These are phyloP conservation scores for Fistulifera pelliculosa DNA, from an alignment of 108 stramenopile genomes.

Conservation along the genomic window DNA sequence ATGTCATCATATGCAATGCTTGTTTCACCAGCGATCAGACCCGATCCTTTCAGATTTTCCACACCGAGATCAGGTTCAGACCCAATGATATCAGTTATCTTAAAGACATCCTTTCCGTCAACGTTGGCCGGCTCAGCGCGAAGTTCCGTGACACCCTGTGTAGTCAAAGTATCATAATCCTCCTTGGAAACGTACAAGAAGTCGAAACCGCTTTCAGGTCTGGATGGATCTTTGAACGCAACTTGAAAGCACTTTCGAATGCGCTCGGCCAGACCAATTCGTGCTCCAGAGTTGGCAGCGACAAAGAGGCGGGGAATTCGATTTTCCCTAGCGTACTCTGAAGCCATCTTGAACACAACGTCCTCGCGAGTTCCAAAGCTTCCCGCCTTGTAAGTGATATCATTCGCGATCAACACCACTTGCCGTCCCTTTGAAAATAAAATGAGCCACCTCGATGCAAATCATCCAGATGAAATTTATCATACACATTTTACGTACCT, in stretches of 20 bases:
- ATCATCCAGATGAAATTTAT: slow-evolving; percentile 1
- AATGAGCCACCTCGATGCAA: not conserved
- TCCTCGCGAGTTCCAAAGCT: slow-evolving; percentile 99
- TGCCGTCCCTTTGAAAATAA: slow-evolving; percentile 45
- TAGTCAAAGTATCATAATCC: slow-evolving; percentile 70
- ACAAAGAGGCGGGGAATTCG: slow-evolving; percentile 92
- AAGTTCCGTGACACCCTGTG: slow-evolving; percentile 15
- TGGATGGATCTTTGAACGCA: slow-evolving; percentile 87
- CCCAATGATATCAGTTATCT: slow-evolving; percentile 90
- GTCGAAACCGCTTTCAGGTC: slow-evolving; percentile 93
- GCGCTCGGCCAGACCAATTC: slow-evolving; percentile 96
- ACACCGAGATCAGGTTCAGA: slow-evolving; percentile 96
- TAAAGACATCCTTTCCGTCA: slow-evolving; percentile 56
- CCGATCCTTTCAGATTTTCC: slow-evolving; percentile 97
- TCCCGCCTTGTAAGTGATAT: slow-evolving; percentile 96
- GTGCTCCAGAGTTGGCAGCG: slow-evolving; percentile 93
- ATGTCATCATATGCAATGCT: slow-evolving; percentile 91
- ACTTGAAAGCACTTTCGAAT: slow-evolving; percentile 91
- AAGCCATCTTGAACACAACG: slow-evolving; percentile 93
- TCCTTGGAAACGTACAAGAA: slow-evolving; percentile 88
- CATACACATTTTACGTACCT: slow-evolving; percentile 28
- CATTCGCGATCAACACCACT: slow-evolving; percentile 98
- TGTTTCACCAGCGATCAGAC: slow-evolving; percentile 98
- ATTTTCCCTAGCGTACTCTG: slow-evolving; percentile 79
- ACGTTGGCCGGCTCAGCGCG: slow-evolving; percentile 37